Base-by-base conservation (phyloP, 2,329 filamentous ascomycete genomes). In the Colletotrichum liriopes region DNA sequence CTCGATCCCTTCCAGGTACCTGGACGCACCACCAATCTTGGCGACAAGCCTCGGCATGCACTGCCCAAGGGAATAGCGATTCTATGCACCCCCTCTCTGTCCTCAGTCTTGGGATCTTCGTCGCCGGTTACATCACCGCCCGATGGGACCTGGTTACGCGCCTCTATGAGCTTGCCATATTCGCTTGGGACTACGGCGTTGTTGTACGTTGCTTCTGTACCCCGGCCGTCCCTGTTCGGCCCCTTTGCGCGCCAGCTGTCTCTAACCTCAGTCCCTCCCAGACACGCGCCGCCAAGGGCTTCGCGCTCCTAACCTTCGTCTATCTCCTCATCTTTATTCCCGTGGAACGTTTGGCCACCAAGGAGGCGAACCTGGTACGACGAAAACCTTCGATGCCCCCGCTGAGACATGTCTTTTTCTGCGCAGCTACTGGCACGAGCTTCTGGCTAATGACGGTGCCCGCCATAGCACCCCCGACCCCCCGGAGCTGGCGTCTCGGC, bases 71-170 rank as follows among this genome's bases (percentile, higher is more conserved):
- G 76, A 80, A 81, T 82, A 84, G 79, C 83, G 84, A 81, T 85
- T 90, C 88, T 89, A 98, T 98, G 96, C 95, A 98, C 94, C 94
- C 95, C 80, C 98, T 98, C 87, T 98, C 96, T 75, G 88, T 96
- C 83, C 90, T 98, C 84, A 97, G 95, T 80, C 92, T 98, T 86
- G 95, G 93, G 86, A 98, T 99, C 87, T 99, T 99, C 88, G 93
- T 98, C 89, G 96, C 96, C 86, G 96, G 96, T 84, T 99, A 99
- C 89, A 98, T 96, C 83, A 99, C 96, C 85, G 96, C 96, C 81
- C 93, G 96, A 88, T 99, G 96, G 95, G 96, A 98, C 85, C 92
- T 99, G 75, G 95, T 98, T 77, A 98, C 96, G 78, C 93, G 95
- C 79, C 89, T 98, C 79, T 98, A 98, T 92, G 96, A 99, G 85